These are phyloP conservation scores for Fusarium sp. DNA, from an alignment of 2,329 filamentous ascomycete genomes.

Conservation along the genomic window DNA sequence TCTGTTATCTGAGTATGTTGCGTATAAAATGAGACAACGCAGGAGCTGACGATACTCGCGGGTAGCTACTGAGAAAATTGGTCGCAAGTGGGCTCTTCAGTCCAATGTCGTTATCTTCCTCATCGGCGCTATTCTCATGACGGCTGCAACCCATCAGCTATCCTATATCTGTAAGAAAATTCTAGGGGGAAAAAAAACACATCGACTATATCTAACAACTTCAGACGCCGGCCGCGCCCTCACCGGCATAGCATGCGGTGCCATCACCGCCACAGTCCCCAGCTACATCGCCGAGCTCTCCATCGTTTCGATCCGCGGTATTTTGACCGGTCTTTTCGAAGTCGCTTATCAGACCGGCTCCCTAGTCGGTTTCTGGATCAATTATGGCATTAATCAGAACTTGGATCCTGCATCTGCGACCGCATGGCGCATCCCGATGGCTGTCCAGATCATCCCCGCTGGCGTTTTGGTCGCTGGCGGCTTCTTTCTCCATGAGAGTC, in stretches of 20 bases:
- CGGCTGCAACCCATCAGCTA: constrained; percentile 58
- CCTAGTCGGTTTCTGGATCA: constrained; percentile 68
- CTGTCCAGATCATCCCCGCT: constrained; percentile 62
- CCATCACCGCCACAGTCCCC: constrained; percentile 72
- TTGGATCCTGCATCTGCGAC: constrained; percentile 53
- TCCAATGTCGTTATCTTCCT: constrained; percentile 62
- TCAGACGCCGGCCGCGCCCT: constrained; percentile 71
- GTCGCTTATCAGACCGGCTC: constrained; percentile 69
- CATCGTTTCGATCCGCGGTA: constrained; percentile 70
- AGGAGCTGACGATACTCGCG: background rate
- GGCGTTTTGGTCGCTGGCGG: constrained; percentile 61
- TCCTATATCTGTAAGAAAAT: constrained; percentile 59
- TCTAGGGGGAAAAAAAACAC: accelerated
- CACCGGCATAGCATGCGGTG: constrained; percentile 70
- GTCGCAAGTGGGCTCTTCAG: constrained; percentile 66
- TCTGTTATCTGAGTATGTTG: constrained; percentile 59
- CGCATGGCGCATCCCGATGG: constrained; percentile 66
- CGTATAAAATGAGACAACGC: background rate
- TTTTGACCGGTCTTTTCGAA: constrained; percentile 68
- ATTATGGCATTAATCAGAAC: constrained; percentile 61
- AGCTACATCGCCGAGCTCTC: constrained; percentile 76
- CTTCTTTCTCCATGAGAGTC: constrained; percentile 62
- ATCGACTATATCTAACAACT: background rate
- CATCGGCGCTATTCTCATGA: constrained; percentile 62
- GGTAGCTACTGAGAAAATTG: constrained; percentile 63